Evolutionary conservation across 345 rosid genomes (phyloP).

Genomic region (Populus ilicifolia): DNA sequence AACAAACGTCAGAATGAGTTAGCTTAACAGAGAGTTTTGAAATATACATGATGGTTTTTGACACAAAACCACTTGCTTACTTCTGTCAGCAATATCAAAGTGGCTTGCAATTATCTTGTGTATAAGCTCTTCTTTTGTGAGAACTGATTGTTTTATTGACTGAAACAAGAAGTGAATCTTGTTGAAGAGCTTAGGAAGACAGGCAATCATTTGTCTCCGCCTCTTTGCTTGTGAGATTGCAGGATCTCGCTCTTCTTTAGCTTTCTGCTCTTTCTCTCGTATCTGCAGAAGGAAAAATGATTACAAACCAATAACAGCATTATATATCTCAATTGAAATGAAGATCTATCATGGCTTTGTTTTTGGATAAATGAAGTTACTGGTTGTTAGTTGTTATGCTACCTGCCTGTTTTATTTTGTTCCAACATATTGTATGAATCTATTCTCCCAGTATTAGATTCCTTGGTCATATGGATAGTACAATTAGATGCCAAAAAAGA

Average conservation of each 20-base stretch:
- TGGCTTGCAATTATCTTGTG: conserved; percentile 57
- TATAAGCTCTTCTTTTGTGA: conserved; percentile 74
- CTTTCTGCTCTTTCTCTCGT: conserved; percentile 63
- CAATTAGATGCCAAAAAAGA: too few species aligned
- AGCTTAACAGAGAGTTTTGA: conserved; percentile 10
- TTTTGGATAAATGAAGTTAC: too few species aligned
- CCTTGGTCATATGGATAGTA: too few species aligned
- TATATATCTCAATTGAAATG: not conserved
- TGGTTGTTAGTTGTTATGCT: too few species aligned
- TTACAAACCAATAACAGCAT: not conserved
- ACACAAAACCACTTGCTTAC: conserved; percentile 35
- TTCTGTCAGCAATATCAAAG: conserved; percentile 60
- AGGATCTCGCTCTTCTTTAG: conserved; percentile 63
- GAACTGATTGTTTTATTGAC: conserved; percentile 56
- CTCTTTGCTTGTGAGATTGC: conserved; percentile 80
- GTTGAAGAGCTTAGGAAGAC: conserved; percentile 77
- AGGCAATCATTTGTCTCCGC: conserved; percentile 54
- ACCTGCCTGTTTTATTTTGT: too few species aligned
- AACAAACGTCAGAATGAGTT: conserved; percentile 11
- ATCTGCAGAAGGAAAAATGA: conserved; percentile 46
- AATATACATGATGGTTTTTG: not conserved
- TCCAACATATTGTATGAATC: too few species aligned
- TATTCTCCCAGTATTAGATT: too few species aligned
- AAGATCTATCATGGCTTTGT: too few species aligned
- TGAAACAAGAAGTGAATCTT: conserved; percentile 62